A percentile compares a stretch with the other conserved stretches of the same genome.
Conservation (phyloP, 129 eudicot species). For the Chrysanthemum seticuspe region DNA sequence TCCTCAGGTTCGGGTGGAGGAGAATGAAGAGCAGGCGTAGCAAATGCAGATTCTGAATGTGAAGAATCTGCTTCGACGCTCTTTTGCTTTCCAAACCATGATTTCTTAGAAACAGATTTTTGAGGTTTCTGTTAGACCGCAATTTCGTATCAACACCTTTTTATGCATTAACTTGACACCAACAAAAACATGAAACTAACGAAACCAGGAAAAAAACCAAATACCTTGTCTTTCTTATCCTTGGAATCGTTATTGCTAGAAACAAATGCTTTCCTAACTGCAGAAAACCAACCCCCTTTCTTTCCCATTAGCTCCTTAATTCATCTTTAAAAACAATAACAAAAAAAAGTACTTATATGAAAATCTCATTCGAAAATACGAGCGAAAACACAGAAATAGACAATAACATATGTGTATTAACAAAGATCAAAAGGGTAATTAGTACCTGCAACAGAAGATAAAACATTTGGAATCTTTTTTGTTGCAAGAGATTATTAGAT, state of each 20-base stretch:
- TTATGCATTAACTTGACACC: background rate
- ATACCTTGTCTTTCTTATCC: constrained; percentile 46
- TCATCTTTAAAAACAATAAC: constrained; percentile 30
- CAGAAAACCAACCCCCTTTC: constrained; percentile 50
- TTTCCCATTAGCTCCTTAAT: constrained; percentile 53
- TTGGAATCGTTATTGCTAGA: constrained; percentile 32
- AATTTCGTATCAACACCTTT: constrained; percentile 10
- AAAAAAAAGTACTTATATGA: background rate
- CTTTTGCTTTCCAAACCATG: constrained; percentile 42
- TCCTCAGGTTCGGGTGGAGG: constrained; percentile 25
- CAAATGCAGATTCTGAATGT: constrained; percentile 32
- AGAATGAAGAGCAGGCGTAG: constrained; percentile 33
- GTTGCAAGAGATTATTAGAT: constrained; percentile 26
- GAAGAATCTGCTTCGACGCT: constrained; percentile 33
- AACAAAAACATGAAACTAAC: background rate
- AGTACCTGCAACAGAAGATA: constrained; percentile 34
- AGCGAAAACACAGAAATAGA: background rate
- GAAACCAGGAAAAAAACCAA: background rate
- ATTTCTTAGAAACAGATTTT: constrained; percentile 35
- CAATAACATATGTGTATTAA: background rate
- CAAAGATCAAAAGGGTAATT: background rate
- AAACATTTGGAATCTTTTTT: constrained; percentile 17
- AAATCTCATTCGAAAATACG: too few species aligned
- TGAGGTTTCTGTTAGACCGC: constrained; percentile 26
- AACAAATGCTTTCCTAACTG: constrained; percentile 43